Base-by-base conservation (phyloP, 345 rosid species). In the Eucalyptus curtisii region DNA sequence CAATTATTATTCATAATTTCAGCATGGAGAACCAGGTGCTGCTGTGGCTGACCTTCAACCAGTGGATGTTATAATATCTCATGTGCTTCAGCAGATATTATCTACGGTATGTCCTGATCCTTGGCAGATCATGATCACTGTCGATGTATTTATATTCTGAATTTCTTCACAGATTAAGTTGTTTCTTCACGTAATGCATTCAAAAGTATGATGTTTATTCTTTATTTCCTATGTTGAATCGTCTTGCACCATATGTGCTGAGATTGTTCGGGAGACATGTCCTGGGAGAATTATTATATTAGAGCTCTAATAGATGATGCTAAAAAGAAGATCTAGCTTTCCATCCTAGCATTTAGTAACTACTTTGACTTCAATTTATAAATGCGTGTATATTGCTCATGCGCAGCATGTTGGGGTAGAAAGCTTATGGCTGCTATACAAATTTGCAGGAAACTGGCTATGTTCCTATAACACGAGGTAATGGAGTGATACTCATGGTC, bases 21-120 rank as follows among this genome's bases (percentile, higher is more conserved):
- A 97, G 99, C 99, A 98, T 92, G 99, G 99, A 89, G 99, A 98
- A 93, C 92, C 98, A 89, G 99, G 99, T 87, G 99, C 98, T 89
- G 99, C 97, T 91, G 96, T 98, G 87, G 98, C 93, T 30, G 99
- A 98, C 89, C 90, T 98, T 93, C 98, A 98, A 93, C 95, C 97
- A 86, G 97, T 98, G 84, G 98, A 96, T 84, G 97, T 96, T 90
- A 96, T 98, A 88, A 96, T 98, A 90, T 97, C 99, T 87, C 98
- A 96, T 90, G 94, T 95, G 91, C 99, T 98, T 91, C 93, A 95
- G 89, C 96, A 96, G 91, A 98, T 98, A 89, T 91, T 98, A 47
- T 96, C 96, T 48, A 93, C 88, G 90, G 99, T 98, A 97, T 88
- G 96, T 90, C 59, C 89, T 89, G 19, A 84, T 84, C 85, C 44